These are phyloP conservation scores for Castanea crenata DNA, from an alignment of 306 rosid species.

Conservation along the genomic window DNA sequence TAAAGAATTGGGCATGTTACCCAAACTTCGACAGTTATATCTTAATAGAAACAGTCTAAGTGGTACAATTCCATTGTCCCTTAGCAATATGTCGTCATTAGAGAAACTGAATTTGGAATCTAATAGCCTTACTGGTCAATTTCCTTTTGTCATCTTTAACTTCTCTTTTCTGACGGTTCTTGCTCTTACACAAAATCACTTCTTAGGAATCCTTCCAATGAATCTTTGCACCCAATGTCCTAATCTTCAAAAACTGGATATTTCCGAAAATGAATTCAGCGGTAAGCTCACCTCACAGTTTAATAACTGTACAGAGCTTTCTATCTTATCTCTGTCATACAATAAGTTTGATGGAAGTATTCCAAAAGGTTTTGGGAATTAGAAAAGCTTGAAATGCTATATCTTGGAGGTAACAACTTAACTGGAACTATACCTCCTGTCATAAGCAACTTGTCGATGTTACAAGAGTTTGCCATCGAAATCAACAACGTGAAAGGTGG, in stretches of 20 bases:
- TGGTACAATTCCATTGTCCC: background rate
- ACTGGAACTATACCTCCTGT: background rate
- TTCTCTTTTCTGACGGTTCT: background rate
- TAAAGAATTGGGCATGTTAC: too few relatives aligned
- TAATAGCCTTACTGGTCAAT: background rate
- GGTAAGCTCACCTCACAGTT: background rate
- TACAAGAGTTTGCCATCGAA: background rate
- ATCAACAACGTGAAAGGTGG: background rate
- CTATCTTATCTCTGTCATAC: fast-evolving
- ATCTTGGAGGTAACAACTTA: background rate
- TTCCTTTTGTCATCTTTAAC: background rate
- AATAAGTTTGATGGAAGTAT: background rate
- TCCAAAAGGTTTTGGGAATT: background rate
- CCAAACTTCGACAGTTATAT: fast-evolving
- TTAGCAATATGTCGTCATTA: background rate
- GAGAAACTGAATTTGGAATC: fast-evolving
- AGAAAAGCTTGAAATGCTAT: background rate
- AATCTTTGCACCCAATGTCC: background rate
- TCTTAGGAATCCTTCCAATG: background rate
- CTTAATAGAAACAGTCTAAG: fast-evolving
- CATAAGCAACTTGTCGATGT: background rate
- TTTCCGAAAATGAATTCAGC: background rate
- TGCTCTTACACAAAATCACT: background rate
- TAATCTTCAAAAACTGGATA: background rate
- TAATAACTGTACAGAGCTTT: background rate